Conservation (phyloP, 257 asterid genomes). For the Salvia miltiorrhiza region DNA sequence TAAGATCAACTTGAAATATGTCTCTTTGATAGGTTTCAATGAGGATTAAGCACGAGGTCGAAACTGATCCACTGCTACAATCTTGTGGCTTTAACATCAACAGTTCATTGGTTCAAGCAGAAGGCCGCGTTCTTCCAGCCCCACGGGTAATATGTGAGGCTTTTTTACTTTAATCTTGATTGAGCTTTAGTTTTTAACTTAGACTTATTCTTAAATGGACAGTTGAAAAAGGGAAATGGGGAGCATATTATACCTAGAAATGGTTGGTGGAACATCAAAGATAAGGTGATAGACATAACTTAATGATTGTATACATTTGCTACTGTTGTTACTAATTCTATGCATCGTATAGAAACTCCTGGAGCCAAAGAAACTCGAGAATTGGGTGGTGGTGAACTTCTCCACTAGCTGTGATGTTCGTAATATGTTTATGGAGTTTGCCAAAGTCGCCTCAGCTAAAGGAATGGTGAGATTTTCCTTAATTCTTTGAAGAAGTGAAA, state of each 20-base stretch:
- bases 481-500: not conserved
- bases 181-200: not conserved
- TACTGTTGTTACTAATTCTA: not conserved
- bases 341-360: conserved; percentile 26
- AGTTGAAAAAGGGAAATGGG: conserved; percentile 46
- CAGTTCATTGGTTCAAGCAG: conserved; percentile 33
- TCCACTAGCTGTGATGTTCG: conserved; percentile 29
- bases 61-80: conserved; percentile 30
- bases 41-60: conserved; percentile 27
- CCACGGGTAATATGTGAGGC: conserved; percentile 34
- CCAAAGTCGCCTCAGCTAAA: conserved; percentile 27
- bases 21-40: conserved; percentile 29
- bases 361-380: conserved; percentile 38
- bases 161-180: not conserved
- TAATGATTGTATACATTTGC: not conserved
- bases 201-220: conserved; percentile 1
- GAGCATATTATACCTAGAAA: conserved; percentile 38
- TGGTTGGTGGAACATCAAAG: conserved; percentile 45
- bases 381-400: conserved; percentile 49
- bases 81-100: conserved; percentile 43
- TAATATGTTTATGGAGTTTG: conserved; percentile 23
- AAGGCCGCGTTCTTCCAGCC: conserved; percentile 49
- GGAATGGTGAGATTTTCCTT: conserved; percentile 38
- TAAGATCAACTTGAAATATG: conserved; percentile 9
- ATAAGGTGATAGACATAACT: conserved; percentile 32